These are phyloP conservation scores for Corylus avellana DNA, from an alignment of 306 rosid genomes.

Conservation along the genomic window DNA sequence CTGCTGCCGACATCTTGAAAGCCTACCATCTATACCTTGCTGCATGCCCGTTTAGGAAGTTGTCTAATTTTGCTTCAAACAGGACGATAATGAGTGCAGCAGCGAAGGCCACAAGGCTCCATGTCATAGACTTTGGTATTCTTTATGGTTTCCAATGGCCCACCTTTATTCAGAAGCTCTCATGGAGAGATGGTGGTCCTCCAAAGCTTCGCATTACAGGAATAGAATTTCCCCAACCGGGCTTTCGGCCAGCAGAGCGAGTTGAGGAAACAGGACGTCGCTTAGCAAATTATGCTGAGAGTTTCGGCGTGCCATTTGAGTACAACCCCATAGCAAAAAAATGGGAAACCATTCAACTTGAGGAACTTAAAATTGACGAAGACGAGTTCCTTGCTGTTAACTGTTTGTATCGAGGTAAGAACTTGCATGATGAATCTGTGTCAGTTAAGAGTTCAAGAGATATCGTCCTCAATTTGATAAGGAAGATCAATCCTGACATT, in stretches of 20 bases:
- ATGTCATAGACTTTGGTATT: constrained; percentile 89
- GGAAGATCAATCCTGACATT: constrained; percentile 71
- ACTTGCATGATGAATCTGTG: constrained; percentile 84
- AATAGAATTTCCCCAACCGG: constrained; percentile 91
- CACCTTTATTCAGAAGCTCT: constrained; percentile 66
- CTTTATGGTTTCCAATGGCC: constrained; percentile 99
- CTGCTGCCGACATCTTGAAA: constrained; percentile 71
- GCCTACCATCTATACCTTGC: constrained; percentile 81
- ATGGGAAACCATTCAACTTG: constrained; percentile 79
- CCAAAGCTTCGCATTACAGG: constrained; percentile 90
- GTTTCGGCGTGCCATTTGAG: constrained; percentile 76
- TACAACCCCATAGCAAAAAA: constrained; percentile 78
- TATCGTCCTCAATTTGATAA: constrained; percentile 59
- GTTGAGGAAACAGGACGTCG: constrained; percentile 88
- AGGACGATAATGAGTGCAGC: constrained; percentile 49
- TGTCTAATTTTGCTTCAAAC: constrained; percentile 63
- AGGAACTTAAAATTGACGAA: constrained; percentile 77
- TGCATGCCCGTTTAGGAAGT: constrained; percentile 88
- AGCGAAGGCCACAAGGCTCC: constrained; percentile 50
- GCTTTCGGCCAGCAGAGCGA: constrained; percentile 95
- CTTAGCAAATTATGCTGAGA: constrained; percentile 73
- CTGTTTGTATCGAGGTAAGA: constrained; percentile 72
- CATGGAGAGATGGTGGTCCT: constrained; percentile 63
- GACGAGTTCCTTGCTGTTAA: constrained; percentile 76
- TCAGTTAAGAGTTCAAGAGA: constrained; percentile 70